Percentiles rank a stretch among this genome's conserved stretches.
phyloP scores from a whole-genome alignment of 148 eudicot species.

The Agrostemma githago region DNA sequence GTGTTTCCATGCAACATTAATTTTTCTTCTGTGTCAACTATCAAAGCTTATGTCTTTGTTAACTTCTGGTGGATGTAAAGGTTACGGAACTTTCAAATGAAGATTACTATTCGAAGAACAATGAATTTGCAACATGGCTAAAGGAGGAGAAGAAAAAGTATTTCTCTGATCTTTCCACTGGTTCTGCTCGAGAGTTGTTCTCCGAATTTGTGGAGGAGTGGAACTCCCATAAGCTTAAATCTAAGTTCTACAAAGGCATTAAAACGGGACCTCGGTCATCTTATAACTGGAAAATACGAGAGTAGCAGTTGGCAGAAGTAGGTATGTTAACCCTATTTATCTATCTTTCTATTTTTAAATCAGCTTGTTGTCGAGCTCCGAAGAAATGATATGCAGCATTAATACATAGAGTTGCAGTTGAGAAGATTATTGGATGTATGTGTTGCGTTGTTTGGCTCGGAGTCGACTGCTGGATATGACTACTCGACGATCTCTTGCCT shows the following conservation, averaged over 20 bases:
- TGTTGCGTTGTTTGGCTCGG: too few relatives aligned
- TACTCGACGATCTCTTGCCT: too few relatives aligned
- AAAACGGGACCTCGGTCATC: slow-evolving; percentile 65
- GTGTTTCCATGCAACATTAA: background rate
- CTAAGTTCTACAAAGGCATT: slow-evolving; percentile 80
- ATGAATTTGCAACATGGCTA: slow-evolving; percentile 93
- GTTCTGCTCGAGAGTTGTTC: slow-evolving; percentile 60
- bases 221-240: slow-evolving; percentile 57
- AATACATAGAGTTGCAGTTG: background rate
- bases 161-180: slow-evolving; percentile 87
- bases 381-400: background rate
- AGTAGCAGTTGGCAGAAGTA: slow-evolving; percentile 16
- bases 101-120: slow-evolving; percentile 90
- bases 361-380: background rate
- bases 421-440: background rate
- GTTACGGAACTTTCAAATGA: slow-evolving; percentile 53
- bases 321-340: background rate
- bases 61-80: slow-evolving; percentile 34
- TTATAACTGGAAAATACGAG: slow-evolving; percentile 75
- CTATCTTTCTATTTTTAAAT: background rate
- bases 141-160: slow-evolving; percentile 64
- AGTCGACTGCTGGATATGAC: too few relatives aligned
- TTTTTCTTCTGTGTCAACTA: slow-evolving; percentile 1
- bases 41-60: slow-evolving; percentile 3
- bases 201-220: slow-evolving; percentile 59